These are phyloP conservation scores for Kodamaea sagamina DNA, from an alignment of 805 yeast species.

Conservation along the genomic window DNA sequence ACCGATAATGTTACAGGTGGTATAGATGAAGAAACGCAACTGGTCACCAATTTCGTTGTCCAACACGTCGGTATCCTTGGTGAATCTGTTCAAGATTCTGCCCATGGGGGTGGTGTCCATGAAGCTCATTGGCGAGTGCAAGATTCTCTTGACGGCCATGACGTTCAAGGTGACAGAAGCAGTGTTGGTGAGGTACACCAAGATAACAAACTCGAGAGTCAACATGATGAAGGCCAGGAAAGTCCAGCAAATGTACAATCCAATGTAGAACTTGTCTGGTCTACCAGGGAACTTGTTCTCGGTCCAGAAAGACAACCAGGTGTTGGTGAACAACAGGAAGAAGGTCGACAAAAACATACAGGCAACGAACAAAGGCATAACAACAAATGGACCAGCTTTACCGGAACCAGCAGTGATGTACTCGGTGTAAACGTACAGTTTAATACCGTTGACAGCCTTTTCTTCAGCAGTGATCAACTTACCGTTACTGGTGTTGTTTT, in stretches of 20 bases:
- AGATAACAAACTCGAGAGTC: constrained; percentile 42
- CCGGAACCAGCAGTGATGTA: constrained; percentile 27
- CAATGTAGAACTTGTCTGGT: constrained; percentile 65
- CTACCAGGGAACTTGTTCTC: constrained; percentile 49
- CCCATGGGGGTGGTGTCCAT: constrained; percentile 92
- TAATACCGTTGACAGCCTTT: constrained; percentile 29
- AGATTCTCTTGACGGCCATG: constrained; percentile 57
- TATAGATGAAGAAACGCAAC: constrained; percentile 58
- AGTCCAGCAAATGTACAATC: constrained; percentile 65
- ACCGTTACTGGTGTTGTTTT: constrained; percentile 9
- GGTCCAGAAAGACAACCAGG: constrained; percentile 87
- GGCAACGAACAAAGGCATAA: constrained; percentile 8
- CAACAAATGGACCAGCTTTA: constrained; percentile 1
- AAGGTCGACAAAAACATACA: constrained; percentile 46
- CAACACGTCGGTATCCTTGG: constrained; percentile 82
- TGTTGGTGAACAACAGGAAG: constrained; percentile 59
- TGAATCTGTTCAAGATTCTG: constrained; percentile 78
- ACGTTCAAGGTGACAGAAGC: constrained; percentile 64
- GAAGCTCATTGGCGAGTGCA: constrained; percentile 80
- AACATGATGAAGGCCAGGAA: constrained; percentile 49
- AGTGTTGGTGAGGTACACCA: constrained; percentile 52
- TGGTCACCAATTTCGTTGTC: constrained; percentile 80
- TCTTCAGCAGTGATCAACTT: constrained; percentile 20
- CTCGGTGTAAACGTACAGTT: constrained; percentile 32
- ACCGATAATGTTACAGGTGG: constrained; percentile 58